Base-by-base conservation (phyloP, 306 rosid species). In the Dryas alaskensis region DNA sequence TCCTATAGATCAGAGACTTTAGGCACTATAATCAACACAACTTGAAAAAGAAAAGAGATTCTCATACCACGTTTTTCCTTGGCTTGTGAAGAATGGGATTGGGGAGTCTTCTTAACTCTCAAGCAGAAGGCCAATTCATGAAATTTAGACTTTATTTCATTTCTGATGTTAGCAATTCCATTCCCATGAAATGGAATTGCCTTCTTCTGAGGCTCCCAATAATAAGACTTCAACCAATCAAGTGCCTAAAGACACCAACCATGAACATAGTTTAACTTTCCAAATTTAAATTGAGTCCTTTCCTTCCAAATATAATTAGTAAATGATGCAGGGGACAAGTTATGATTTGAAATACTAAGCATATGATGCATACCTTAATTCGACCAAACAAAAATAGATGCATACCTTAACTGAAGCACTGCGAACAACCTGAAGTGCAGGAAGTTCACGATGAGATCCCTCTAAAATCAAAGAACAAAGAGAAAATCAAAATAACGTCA, bases 391-490 rank as follows among this genome's bases (percentile, higher is more conserved):
- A 31, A 31, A 31, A 31, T 1, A 31, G 50, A 77, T 16, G 31
- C 81, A 54, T 76, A 92, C 99, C 92, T 86, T 86, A 66, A 73
- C 42, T 7, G 98, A 88, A 80, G 92, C 96, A 49, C 74, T 72
- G 17, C 90, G 97, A 73, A 81, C 91, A 65, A 90, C 81, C 76
- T 81, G 86, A 60, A 92, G 98, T 1, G 97, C 80, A 0, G 99
- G 98, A 86, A 95, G 97, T 72, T 85, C 97, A 22, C 97, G 96
- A 77, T 95, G 99, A 27, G 99, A 91, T 55, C 86, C 99, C 97
- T 94, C 99, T 94, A 82, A 31, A 80, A 49, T 42, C 22, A 50
- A 11, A 72, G 58, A 57, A 37, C 59, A 79, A 46, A 39, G 39
- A 74, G 51, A 80, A 72, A 13, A 48, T 31, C 5, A 65, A 76